Evolutionary conservation across 2,329 filamentous ascomycete species (phyloP).

Genomic region (Pestalotiopsis sp.): DNA sequence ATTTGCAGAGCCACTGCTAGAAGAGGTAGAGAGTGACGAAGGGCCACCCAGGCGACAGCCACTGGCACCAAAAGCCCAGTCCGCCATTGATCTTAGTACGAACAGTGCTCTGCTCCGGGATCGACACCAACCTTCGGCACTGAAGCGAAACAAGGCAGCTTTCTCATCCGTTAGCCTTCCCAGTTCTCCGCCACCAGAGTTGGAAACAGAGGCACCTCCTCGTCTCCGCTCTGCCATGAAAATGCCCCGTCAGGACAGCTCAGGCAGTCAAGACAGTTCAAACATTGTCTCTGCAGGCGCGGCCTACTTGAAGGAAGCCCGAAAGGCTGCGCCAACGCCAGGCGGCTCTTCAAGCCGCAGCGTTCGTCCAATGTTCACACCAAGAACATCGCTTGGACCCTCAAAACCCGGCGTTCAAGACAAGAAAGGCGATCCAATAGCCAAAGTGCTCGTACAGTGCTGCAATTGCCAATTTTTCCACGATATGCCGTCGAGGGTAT

Average conservation of each 20-base stretch:
- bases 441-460: conserved; percentile 68
- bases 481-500: conserved; percentile 66
- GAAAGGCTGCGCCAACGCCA: conserved; percentile 31
- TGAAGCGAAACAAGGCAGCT: conserved; percentile 24
- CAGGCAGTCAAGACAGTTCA: conserved; percentile 25
- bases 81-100: conserved; percentile 30
- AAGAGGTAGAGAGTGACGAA: conserved; percentile 18
- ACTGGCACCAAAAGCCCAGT: conserved; percentile 28
- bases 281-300: conserved; percentile 27
- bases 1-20: conserved; percentile 24
- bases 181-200: conserved; percentile 29
- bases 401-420: neutral
- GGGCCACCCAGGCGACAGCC: conserved; percentile 14
- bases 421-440: conserved; percentile 42
- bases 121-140: conserved; percentile 40
- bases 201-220: conserved; percentile 23
- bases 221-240: conserved; percentile 30
- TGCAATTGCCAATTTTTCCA: conserved; percentile 67
- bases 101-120: conserved; percentile 39
- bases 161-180: conserved; percentile 28
- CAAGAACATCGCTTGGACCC: conserved; percentile 22
- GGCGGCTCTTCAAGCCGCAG: conserved; percentile 23
- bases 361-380: conserved; percentile 28
- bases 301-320: conserved; percentile 38
- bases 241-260: conserved; percentile 25